Evolutionary conservation across 2,329 filamentous ascomycete species (phyloP).

Genomic region (Hypoxylon sp.): DNA sequence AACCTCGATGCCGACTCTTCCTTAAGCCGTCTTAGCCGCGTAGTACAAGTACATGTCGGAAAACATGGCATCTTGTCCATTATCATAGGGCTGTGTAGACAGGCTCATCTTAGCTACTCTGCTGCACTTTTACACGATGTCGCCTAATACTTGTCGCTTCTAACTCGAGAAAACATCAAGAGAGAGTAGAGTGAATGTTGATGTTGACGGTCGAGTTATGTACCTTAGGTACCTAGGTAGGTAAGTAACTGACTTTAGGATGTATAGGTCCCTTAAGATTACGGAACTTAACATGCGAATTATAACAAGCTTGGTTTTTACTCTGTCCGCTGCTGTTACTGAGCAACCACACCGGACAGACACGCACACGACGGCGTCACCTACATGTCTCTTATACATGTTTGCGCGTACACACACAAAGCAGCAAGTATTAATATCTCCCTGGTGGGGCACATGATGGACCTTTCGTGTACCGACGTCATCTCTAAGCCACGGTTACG

Average conservation of each 20-base stretch:
- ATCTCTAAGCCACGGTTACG: slow-evolving; percentile 37
- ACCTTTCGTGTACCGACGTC: slow-evolving; percentile 25
- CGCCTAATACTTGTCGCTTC: not conserved
- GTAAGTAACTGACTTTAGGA: not conserved
- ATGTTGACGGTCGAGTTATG: too few relatives aligned
- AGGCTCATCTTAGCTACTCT: too few relatives aligned
- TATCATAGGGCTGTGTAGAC: too few relatives aligned
- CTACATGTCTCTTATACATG: too few relatives aligned
- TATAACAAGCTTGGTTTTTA: not conserved
- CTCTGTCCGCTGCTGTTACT: not conserved
- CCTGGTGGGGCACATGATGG: slow-evolving; percentile 15
- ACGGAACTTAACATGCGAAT: not conserved
- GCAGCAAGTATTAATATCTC: not conserved
- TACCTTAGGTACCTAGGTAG: too few relatives aligned
- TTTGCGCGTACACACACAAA: too few relatives aligned
- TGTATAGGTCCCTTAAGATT: not conserved
- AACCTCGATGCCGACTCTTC: not conserved
- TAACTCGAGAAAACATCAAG: not conserved
- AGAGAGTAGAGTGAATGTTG: not conserved
- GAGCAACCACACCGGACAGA: not conserved
- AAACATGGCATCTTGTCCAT: slow-evolving; percentile 2
- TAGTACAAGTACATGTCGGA: not conserved
- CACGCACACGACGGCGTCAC: too few relatives aligned
- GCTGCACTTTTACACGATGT: too few relatives aligned
- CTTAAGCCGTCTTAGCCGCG: slow-evolving; percentile 28